phyloP scores from a whole-genome alignment of 441 rosid genomes.

The Erysimum cheiri region DNA sequence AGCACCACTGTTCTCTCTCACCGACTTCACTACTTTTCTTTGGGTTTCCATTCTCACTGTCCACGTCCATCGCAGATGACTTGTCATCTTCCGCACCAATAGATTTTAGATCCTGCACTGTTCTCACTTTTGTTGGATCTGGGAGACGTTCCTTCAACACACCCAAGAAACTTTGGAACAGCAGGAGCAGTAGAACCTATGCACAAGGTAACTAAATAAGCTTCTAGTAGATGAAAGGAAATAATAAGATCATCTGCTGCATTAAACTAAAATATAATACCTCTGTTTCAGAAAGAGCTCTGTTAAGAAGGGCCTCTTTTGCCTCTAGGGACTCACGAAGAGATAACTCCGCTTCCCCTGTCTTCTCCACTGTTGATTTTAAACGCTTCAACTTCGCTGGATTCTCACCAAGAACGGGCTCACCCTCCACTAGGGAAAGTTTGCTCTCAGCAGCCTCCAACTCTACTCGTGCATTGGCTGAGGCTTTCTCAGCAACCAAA shows the following conservation, averaged over 20 bases:
- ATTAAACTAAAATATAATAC: constrained; percentile 46
- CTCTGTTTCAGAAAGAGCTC: constrained; percentile 90
- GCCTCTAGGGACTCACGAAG: constrained; percentile 78
- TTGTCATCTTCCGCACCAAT: constrained; percentile 56
- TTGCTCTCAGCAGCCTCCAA: constrained; percentile 85
- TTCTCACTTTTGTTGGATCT: constrained; percentile 66
- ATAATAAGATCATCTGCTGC: neutral
- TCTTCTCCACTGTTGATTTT: constrained; percentile 70
- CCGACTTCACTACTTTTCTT: constrained; percentile 69
- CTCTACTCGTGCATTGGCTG: constrained; percentile 73
- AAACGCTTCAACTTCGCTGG: constrained; percentile 84
- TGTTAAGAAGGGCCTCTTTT: constrained; percentile 89
- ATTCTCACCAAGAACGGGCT: constrained; percentile 91
- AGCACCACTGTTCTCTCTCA: constrained; percentile 95
- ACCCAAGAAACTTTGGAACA: constrained; percentile 72
- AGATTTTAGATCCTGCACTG: constrained; percentile 67
- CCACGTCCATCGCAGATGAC: constrained; percentile 83
- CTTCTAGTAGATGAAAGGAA: neutral
- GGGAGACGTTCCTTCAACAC: constrained; percentile 84
- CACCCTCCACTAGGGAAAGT: constrained; percentile 86
- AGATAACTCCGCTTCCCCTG: constrained; percentile 73
- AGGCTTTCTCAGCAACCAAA: constrained; percentile 74
- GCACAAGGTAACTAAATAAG: constrained; percentile 31
- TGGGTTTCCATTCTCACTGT: constrained; percentile 67
- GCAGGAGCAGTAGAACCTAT: constrained; percentile 71